phyloP scores from a whole-genome alignment of 164 flowering plant species.

The Vitis rupestris region DNA sequence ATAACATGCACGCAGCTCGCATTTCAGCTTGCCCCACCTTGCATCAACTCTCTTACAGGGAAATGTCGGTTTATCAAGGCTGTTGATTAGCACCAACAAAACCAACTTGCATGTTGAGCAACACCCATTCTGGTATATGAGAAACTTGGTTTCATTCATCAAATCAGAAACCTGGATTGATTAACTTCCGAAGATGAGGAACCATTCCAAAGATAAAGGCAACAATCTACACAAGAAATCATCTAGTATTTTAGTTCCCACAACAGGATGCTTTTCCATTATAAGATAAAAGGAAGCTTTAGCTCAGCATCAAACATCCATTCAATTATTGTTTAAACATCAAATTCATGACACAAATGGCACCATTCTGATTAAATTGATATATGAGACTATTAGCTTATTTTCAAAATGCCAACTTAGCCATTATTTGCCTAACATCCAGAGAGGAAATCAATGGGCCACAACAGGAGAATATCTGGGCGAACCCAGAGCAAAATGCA shows the following conservation, averaged over 20 bases:
- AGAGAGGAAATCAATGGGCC: no score
- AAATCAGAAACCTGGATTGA: conserved; percentile 17
- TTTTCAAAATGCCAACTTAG: no score
- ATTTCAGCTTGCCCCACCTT: conserved; percentile 96
- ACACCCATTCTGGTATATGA: neutral
- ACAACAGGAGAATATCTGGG: no score
- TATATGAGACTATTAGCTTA: no score
- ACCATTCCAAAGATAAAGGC: conserved; percentile 62
- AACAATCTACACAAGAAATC: conserved; percentile 40
- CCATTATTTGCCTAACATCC: no score
- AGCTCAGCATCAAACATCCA: no score
- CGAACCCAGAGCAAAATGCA: no score
- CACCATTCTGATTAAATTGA: no score
- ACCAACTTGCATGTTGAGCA: neutral
- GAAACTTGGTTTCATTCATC: neutral
- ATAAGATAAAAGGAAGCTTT: no score
- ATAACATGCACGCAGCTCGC: conserved; percentile 84
- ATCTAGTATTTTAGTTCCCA: neutral
- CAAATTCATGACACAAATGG: no score
- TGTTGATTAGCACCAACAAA: conserved; percentile 24
- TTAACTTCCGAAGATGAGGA: conserved; percentile 40
- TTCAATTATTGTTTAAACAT: no score
- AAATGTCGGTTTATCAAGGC: conserved; percentile 75
- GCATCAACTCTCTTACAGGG: conserved; percentile 93
- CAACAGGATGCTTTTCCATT: neutral